These are phyloP conservation scores for Penicillium occitanis DNA, from an alignment of 2,329 filamentous ascomycete species.

Conservation along the genomic window DNA sequence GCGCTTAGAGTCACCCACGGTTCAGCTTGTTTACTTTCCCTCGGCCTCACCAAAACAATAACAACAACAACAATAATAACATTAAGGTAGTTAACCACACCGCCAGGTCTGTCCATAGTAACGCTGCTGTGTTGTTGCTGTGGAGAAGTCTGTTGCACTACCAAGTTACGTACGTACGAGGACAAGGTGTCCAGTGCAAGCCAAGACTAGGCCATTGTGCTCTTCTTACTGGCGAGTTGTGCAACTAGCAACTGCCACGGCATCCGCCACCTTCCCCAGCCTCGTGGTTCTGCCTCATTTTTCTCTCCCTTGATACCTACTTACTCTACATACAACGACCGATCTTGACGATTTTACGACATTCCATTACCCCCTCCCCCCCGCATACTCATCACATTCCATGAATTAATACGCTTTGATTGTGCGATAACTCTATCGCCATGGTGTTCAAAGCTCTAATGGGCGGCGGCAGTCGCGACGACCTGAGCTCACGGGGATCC, in stretches of 20 bases:
- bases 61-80: slow-evolving; percentile 18
- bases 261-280: slow-evolving; percentile 21
- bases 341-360: not conserved
- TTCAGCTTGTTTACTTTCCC: slow-evolving; percentile 22
- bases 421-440: slow-evolving; percentile 27
- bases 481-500: slow-evolving; percentile 32
- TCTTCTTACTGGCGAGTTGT: not conserved
- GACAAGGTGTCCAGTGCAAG: not conserved
- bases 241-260: not conserved
- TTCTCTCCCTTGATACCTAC: not conserved
- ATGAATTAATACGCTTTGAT: slow-evolving; percentile 19
- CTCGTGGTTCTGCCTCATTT: slow-evolving; percentile 17
- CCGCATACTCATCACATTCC: slow-evolving; percentile 4
- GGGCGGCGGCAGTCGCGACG: slow-evolving; percentile 38
- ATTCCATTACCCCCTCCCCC: not conserved
- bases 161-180: not conserved
- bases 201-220: not conserved
- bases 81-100: not conserved
- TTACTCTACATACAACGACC: not conserved
- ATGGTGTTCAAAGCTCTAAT: slow-evolving; percentile 40
- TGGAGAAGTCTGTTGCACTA: not conserved
- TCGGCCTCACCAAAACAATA: slow-evolving; percentile 16
- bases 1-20: slow-evolving; percentile 16
- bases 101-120: slow-evolving; percentile 9
- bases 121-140: not conserved